These are phyloP conservation scores for Beta vulgaris DNA, from an alignment of 148 eudicot genomes.

Conservation along the genomic window DNA sequence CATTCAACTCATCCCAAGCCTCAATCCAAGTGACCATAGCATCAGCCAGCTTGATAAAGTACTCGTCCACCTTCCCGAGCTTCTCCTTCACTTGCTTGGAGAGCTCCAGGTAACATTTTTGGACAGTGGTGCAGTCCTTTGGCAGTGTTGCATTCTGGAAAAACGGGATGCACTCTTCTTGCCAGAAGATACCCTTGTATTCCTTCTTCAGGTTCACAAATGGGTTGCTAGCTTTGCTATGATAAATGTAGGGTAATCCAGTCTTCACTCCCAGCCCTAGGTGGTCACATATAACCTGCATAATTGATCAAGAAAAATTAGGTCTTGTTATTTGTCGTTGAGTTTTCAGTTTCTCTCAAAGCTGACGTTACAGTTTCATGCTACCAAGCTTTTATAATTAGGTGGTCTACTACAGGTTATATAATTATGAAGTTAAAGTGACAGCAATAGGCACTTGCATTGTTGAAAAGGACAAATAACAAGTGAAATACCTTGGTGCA, in stretches of 20 bases:
- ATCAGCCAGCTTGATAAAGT: constrained; percentile 79
- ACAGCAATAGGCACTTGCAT: not conserved
- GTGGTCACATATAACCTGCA: constrained; percentile 86
- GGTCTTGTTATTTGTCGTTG: too few species aligned
- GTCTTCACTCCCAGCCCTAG: constrained; percentile 79
- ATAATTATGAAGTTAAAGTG: not conserved
- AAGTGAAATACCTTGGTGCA: constrained; percentile 61
- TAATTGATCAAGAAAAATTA: constrained; percentile 3
- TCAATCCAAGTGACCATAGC: constrained; percentile 92
- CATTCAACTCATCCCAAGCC: constrained; percentile 84
- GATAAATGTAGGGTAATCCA: constrained; percentile 86
- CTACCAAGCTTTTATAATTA: too few species aligned
- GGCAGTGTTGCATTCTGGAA: constrained; percentile 72
- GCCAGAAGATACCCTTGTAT: constrained; percentile 95
- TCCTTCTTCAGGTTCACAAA: constrained; percentile 86
- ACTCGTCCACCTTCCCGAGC: constrained; percentile 75
- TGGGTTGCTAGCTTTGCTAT: constrained; percentile 94
- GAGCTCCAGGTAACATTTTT: constrained; percentile 71
- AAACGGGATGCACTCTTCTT: constrained; percentile 82
- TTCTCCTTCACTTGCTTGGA: constrained; percentile 77
- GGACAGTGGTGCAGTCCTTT: constrained; percentile 72
- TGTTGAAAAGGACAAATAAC: not conserved
- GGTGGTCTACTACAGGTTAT: too few species aligned
- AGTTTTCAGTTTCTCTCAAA: too few species aligned
- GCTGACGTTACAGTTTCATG: too few species aligned